Evolutionary conservation across 106 monocot genomes (phyloP).

Genomic region (Dendrobium huoshanense): DNA sequence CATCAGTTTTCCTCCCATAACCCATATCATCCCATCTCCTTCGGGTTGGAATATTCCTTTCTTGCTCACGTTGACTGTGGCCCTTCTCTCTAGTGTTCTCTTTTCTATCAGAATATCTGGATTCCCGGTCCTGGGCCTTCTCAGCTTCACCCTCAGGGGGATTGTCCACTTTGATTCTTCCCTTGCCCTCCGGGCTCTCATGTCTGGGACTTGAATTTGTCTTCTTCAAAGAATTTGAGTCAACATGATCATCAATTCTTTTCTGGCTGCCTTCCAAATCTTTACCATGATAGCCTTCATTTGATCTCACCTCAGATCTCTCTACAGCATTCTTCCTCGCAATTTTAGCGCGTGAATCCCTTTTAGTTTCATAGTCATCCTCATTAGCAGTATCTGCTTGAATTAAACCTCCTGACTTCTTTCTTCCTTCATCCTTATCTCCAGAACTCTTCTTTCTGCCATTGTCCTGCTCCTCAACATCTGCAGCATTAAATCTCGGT

Average conservation of each 20-base stretch:
- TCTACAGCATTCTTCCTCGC: slow-evolving; percentile 48
- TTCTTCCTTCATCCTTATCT: slow-evolving; percentile 26
- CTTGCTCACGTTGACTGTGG: slow-evolving; percentile 30
- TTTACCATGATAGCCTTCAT: slow-evolving; percentile 40
- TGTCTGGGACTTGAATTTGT: slow-evolving; percentile 15
- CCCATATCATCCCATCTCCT: slow-evolving; percentile 55
- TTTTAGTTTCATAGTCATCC: slow-evolving; percentile 44
- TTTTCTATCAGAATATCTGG: slow-evolving; percentile 41
- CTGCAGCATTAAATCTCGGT: slow-evolving; percentile 29
- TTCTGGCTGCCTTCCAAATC: slow-evolving; percentile 39
- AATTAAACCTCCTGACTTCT: slow-evolving; percentile 25
- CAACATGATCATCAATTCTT: slow-evolving; percentile 36
- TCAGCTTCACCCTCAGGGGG: slow-evolving; percentile 39
- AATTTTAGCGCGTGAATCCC: slow-evolving; percentile 45
- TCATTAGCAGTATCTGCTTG: slow-evolving; percentile 40
- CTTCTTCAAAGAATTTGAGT: slow-evolving; percentile 39
- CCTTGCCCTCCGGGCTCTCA: slow-evolving; percentile 34
- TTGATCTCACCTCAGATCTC: slow-evolving; percentile 37
- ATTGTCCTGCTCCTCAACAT: slow-evolving; percentile 31
- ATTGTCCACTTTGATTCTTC: slow-evolving; percentile 25
- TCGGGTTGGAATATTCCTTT: slow-evolving; percentile 17
- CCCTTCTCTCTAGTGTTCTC: slow-evolving; percentile 44
- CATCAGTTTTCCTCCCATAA: slow-evolving; percentile 24
- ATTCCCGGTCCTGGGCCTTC: slow-evolving; percentile 34
- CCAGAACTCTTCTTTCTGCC: slow-evolving; percentile 29